Base-by-base conservation (phyloP, 129 eudicot species). In the Lonicera japonica region DNA sequence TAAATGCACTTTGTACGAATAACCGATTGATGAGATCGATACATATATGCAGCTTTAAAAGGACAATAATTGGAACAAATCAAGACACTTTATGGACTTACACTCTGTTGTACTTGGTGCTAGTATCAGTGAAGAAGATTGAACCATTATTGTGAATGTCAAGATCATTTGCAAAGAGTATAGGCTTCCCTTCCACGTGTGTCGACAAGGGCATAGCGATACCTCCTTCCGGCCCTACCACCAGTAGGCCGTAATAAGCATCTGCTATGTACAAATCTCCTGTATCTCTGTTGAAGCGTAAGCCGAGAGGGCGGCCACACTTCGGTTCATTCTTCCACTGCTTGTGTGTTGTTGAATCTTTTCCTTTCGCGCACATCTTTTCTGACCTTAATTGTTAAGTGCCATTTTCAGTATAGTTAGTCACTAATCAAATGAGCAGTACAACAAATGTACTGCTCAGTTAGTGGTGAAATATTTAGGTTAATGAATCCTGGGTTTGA, bases 291-390 rank as follows among this genome's bases (percentile, higher is more conserved):
- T 92, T 87, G 39, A 92, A 87, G 64, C 99, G 77, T 59, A 92
- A 75, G 21, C 99, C 99, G 9, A 92, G 84, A 13, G 99, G 99
- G 14, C 99, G 78, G 12, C 99, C 99, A 64, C 99, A 92, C 23
- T 19, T 17, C 8, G 76, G 58, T 67, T 92, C 99, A 14, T 59
- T 59, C 36, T 85, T 82, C 95, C 95, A 92, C 66, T 92, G 99
- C 77, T 92, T 92, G 61, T 66, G 51, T 34, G 99, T 92, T 1
- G 96, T 80, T 16, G 99, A 92, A 25, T 82, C 86, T 0, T 64
- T 71, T 23, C 96, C 99, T 21, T 65, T 81, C 11, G 79, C 84
- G 54, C 99, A 92, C 21, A 73, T 6, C 76, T 82, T 63, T 75
- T 79, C 79, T 17, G 99, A 77, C 99, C 99, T 90, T 58, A 16